These are phyloP conservation scores for Thielaviopsis punctulata DNA, from an alignment of 2,329 filamentous ascomycete genomes.

Conservation along the genomic window DNA sequence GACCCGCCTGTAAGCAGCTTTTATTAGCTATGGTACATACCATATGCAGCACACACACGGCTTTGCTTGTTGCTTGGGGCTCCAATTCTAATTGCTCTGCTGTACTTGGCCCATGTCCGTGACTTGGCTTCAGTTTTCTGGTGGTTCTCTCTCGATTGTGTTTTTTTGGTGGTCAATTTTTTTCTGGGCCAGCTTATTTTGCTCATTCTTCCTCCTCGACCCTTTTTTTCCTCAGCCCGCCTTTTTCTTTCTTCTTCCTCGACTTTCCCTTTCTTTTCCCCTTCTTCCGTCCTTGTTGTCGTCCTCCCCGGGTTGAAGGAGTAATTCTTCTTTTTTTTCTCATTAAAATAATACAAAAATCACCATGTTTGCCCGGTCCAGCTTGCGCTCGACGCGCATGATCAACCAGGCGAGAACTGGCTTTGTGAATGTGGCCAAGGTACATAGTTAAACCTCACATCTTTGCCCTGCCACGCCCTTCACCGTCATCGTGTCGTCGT, in stretches of 20 bases:
- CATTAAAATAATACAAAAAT: slow-evolving; percentile 7
- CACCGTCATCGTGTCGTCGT: not conserved
- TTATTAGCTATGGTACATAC: too few species aligned
- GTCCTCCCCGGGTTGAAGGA: slow-evolving; percentile 12
- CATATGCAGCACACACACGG: too few species aligned
- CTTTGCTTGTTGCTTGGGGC: not conserved
- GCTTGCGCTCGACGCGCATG: slow-evolving; percentile 74
- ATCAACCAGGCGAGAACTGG: slow-evolving; percentile 62
- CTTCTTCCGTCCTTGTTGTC: slow-evolving; percentile 10
- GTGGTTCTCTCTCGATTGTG: not conserved
- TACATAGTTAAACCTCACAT: slow-evolving; percentile 22
- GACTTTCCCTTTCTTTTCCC: not conserved
- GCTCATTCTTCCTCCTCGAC: slow-evolving; percentile 1
- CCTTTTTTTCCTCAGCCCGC: slow-evolving; percentile 5
- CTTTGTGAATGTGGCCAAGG: slow-evolving; percentile 56
- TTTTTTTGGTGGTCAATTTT: too few species aligned
- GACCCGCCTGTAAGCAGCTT: too few species aligned
- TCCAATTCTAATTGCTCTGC: too few species aligned
- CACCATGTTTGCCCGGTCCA: slow-evolving; percentile 80
- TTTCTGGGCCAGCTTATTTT: slow-evolving; percentile 10
- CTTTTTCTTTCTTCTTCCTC: slow-evolving; percentile 9
- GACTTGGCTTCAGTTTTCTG: not conserved
- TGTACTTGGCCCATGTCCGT: too few species aligned
- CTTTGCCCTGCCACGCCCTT: not conserved
- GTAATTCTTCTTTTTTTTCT: slow-evolving; percentile 13